Evolutionary conservation across 2,329 filamentous ascomycete species (phyloP).

Genomic region (Westerdykella sp.): DNA sequence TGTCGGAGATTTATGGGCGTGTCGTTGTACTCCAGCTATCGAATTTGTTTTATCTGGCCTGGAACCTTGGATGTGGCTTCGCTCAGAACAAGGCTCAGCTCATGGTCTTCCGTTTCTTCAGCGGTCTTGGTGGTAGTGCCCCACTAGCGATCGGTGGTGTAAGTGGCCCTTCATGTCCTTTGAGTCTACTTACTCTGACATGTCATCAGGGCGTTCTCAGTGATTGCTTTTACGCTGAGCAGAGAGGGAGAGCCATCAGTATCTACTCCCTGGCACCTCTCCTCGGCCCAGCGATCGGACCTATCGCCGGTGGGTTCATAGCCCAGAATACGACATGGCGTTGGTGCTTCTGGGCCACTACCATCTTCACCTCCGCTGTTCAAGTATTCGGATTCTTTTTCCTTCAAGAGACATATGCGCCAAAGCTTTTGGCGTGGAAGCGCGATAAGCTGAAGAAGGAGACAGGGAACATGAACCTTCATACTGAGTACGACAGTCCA

Average conservation of each 20-base stretch:
- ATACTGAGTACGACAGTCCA: slow-evolving; percentile 45
- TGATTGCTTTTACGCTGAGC: slow-evolving; percentile 55
- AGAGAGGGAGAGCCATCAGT: slow-evolving; percentile 57
- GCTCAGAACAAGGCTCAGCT: slow-evolving; percentile 30
- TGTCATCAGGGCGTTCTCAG: slow-evolving; percentile 30
- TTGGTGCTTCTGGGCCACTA: slow-evolving; percentile 66
- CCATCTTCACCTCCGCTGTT: slow-evolving; percentile 56
- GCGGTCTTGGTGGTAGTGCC: slow-evolving; percentile 35
- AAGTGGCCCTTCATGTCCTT: slow-evolving; percentile 5
- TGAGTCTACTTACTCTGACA: slow-evolving; percentile 3
- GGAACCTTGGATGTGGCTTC: slow-evolving; percentile 38
- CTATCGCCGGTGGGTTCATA: slow-evolving; percentile 61
- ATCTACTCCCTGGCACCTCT: slow-evolving; percentile 60
- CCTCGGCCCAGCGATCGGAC: slow-evolving; percentile 60
- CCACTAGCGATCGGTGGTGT: slow-evolving; percentile 35
- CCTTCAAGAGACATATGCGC: slow-evolving; percentile 60
- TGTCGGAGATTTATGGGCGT: slow-evolving; percentile 37
- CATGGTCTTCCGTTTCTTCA: slow-evolving; percentile 34
- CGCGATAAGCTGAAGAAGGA: slow-evolving; percentile 52
- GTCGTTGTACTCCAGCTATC: slow-evolving; percentile 32
- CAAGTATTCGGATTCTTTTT: slow-evolving; percentile 58
- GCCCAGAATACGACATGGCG: slow-evolving; percentile 60
- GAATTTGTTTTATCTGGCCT: slow-evolving; percentile 32
- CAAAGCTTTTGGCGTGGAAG: slow-evolving; percentile 55
- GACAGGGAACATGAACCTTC: slow-evolving; percentile 55